A percentile compares a stretch with the other conserved stretches of the same genome.
Evolutionary conservation across 306 rosid species (phyloP).

Genomic region (Vicia sativa): DNA sequence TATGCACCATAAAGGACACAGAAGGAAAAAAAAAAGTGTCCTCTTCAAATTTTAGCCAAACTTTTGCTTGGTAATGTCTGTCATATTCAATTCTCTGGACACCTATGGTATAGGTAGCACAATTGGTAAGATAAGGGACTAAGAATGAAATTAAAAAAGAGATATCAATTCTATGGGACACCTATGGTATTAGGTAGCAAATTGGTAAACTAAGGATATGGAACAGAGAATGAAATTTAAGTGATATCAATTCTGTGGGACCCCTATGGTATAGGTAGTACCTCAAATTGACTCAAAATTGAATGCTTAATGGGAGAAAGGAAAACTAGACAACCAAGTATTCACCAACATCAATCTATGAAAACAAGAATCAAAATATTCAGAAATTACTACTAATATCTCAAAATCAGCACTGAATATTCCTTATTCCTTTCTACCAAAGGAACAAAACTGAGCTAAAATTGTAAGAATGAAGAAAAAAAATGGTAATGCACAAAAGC

Average conservation of each 20-base stretch:
- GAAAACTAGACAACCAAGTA: neutral
- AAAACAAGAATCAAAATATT: constrained; percentile 22
- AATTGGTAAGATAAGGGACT: neutral
- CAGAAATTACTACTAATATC: constrained; percentile 33
- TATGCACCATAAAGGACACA: neutral
- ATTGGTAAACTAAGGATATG: too few species aligned
- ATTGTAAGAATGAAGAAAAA: constrained; percentile 27
- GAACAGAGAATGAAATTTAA: too few species aligned
- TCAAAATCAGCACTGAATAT: constrained; percentile 40
- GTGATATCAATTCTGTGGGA: too few species aligned
- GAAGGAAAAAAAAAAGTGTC: neutral
- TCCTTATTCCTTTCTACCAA: constrained; percentile 31
- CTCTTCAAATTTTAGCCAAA: constrained; percentile 8
- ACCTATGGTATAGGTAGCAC: neutral
- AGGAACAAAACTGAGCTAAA: constrained; percentile 34
- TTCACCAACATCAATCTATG: neutral
- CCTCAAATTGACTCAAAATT: neutral
- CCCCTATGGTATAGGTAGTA: too few species aligned
- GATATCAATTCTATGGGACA: too few species aligned
- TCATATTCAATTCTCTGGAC: neutral
- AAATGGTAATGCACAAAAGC: constrained; percentile 35
- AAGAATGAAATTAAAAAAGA: neutral
- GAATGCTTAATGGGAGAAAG: neutral
- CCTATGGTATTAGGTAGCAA: too few species aligned
- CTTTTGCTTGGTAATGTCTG: neutral